Conservation (phyloP, 352 stramenopile genomes). For the Blastocystis hominis region DNA sequence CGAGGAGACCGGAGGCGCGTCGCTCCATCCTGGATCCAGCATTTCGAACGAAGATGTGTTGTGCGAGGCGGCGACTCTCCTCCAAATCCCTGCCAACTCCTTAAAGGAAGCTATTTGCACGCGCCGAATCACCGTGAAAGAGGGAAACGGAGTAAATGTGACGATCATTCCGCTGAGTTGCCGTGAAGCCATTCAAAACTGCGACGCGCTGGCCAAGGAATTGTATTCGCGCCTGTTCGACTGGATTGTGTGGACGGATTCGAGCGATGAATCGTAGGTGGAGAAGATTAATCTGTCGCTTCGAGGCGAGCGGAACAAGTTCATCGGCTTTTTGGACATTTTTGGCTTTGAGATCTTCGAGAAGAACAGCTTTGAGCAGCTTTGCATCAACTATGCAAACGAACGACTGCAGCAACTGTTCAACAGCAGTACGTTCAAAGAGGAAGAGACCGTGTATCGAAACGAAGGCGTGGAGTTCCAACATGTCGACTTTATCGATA, state of each 20-base stretch:
- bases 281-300: conserved; percentile 60
- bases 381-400: conserved; percentile 80
- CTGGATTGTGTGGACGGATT: conserved; percentile 78
- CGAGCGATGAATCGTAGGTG: conserved; percentile 61
- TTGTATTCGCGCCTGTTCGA: conserved; percentile 87
- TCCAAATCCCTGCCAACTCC: conserved; percentile 74
- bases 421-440: conserved; percentile 75
- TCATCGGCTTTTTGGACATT: conserved; percentile 82
- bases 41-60: conserved; percentile 65
- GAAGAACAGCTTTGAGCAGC: conserved; percentile 82
- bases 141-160: conserved; percentile 76
- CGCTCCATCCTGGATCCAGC: conserved; percentile 67
- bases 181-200: conserved; percentile 68
- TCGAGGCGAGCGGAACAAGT: conserved; percentile 59
- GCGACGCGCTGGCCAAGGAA: conserved; percentile 83
- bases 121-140: conserved; percentile 80
- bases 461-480: conserved; percentile 67
- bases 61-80: conserved; percentile 72
- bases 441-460: conserved; percentile 74
- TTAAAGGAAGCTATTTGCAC: conserved; percentile 80
- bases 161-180: conserved; percentile 45
- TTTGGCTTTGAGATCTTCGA: conserved; percentile 86
- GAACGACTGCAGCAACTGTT: conserved; percentile 76
- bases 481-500: conserved; percentile 73
- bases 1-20: conserved; percentile 65